Evolutionary conservation across 306 rosid species (phyloP).

Genomic region (Delonix regia): DNA sequence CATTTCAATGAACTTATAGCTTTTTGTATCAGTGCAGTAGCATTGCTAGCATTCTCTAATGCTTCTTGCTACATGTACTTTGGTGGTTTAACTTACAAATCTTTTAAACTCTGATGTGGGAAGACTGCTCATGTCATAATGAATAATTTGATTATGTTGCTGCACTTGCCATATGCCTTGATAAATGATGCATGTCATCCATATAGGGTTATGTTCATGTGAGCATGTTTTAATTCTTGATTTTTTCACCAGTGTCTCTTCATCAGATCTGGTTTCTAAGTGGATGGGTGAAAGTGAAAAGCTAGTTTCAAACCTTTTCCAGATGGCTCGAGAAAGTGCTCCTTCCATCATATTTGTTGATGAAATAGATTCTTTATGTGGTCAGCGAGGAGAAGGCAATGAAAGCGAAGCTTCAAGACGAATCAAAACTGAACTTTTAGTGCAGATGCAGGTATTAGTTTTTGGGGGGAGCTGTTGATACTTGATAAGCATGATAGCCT

Average conservation of each 20-base stretch:
- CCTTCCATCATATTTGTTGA: conserved; percentile 97
- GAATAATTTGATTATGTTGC: conserved; percentile 18
- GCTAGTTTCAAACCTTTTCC: conserved; percentile 91
- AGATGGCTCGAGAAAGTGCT: conserved; percentile 99
- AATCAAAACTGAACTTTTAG: conserved; percentile 97
- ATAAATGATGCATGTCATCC: neutral
- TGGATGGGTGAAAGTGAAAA: conserved; percentile 99
- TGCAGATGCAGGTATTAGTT: conserved; percentile 95
- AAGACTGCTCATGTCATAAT: neutral
- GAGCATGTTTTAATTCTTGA: conserved; percentile 37
- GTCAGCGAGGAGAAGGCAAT: conserved; percentile 98
- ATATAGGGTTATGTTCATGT: conserved; percentile 24
- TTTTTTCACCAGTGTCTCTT: conserved; percentile 67
- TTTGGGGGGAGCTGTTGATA: conserved; percentile 37
- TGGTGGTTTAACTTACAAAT: neutral
- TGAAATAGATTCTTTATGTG: conserved; percentile 98
- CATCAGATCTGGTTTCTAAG: conserved; percentile 96
- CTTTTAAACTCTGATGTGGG: conserved; percentile 7
- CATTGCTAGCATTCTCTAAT: neutral
- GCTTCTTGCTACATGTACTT: neutral
- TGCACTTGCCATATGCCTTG: neutral
- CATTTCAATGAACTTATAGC: neutral
- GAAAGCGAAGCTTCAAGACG: conserved; percentile 99
- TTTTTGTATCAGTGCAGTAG: neutral
- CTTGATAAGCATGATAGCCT: conserved; percentile 2